Evolutionary conservation across 352 stramenopile genomes (phyloP).

Genomic region (Phytophthora syringae): DNA sequence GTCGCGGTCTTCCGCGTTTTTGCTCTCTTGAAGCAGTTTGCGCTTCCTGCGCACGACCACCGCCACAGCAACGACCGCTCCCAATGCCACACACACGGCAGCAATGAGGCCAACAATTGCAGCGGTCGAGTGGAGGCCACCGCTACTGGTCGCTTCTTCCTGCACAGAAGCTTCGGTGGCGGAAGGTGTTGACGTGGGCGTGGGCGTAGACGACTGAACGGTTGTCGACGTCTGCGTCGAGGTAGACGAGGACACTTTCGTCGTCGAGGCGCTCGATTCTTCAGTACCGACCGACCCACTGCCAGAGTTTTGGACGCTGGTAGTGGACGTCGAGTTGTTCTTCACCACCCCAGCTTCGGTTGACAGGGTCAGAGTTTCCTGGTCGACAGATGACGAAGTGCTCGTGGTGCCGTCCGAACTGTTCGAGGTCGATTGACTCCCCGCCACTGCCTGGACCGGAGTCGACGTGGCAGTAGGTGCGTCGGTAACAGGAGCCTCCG

Average conservation of each 20-base stretch:
- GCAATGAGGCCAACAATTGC: constrained; percentile 26
- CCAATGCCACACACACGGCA: constrained; percentile 24
- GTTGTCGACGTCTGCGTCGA: constrained; percentile 7
- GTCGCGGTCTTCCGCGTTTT: constrained; percentile 19
- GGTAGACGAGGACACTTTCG: constrained; percentile 2
- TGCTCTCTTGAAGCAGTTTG: constrained; percentile 31
- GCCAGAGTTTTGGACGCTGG: background rate
- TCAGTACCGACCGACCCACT: constrained; percentile 4
- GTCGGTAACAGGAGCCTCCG: background rate
- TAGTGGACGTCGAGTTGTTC: constrained; percentile 10
- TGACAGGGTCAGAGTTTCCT: background rate
- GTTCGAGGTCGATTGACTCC: constrained; percentile 11
- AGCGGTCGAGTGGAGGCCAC: constrained; percentile 15
- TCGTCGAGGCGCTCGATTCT: constrained; percentile 2
- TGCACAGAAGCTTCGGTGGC: constrained; percentile 24
- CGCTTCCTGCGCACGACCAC: constrained; percentile 30
- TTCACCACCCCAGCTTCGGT: no score
- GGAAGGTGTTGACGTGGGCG: constrained; percentile 8
- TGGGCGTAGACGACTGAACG: constrained; percentile 5
- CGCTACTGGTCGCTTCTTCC: constrained; percentile 21
- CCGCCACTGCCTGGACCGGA: background rate
- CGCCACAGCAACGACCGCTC: constrained; percentile 14
- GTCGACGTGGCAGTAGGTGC: background rate
- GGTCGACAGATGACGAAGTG: background rate
- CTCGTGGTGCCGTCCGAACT: background rate